Evolutionary conservation across 768 basidiomycete genomes (phyloP).

Genomic region (Boletus tomentosulus): DNA sequence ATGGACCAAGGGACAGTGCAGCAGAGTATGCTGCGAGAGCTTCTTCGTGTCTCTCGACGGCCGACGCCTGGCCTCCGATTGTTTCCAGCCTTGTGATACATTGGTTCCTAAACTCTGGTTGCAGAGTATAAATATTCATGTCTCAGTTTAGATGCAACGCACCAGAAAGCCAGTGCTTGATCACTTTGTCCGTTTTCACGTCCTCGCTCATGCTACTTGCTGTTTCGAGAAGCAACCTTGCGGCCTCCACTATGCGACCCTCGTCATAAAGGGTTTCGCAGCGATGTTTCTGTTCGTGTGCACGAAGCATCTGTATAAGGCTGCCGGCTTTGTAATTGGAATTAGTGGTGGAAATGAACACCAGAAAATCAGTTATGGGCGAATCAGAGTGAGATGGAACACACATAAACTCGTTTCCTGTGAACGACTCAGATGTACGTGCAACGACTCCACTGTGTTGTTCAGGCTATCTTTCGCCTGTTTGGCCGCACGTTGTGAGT

Average conservation of each 20-base stretch:
- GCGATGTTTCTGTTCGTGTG: not conserved
- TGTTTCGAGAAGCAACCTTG: not conserved
- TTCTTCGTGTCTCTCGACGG: not conserved
- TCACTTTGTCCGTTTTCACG: not conserved
- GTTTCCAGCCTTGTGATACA: not conserved
- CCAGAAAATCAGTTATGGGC: not conserved
- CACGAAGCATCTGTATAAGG: not conserved
- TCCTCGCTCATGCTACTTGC: not conserved
- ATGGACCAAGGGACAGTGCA: not conserved
- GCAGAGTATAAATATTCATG: not conserved
- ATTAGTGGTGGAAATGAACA: not conserved
- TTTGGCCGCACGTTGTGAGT: not conserved
- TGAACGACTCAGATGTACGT: not conserved
- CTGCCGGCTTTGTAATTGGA: not conserved
- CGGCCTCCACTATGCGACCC: constrained; percentile 3
- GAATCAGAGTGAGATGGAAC: not conserved
- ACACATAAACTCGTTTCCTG: not conserved
- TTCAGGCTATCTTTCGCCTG: not conserved
- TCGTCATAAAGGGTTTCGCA: constrained; percentile 4
- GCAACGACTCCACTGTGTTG: not conserved
- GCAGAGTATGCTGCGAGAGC: not conserved
- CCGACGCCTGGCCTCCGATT: not conserved
- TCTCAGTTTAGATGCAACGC: not conserved
- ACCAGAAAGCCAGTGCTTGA: constrained; percentile 6
- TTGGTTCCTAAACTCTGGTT: not conserved